Base-by-base conservation (phyloP, 2,329 filamentous ascomycete species). In the Claviceps quebecensis region DNA sequence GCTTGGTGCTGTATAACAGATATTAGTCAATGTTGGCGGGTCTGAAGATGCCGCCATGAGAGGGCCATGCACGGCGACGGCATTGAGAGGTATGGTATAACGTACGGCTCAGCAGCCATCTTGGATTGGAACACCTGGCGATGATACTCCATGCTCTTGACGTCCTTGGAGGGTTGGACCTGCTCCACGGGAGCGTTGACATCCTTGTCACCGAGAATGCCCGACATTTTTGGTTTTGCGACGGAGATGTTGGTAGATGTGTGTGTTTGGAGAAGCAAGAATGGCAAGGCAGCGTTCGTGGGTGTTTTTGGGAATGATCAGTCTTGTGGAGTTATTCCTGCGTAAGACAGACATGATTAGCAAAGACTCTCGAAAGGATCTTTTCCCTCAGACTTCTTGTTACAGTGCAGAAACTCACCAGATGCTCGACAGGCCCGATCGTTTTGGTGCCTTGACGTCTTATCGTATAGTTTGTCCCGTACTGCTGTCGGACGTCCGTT, bases 91-190 rank as follows among this genome's bases (percentile, higher is more conserved):
- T 19, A 5, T 26, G 29, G 23, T n/a, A 70, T 37, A 48, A 52
- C 80, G 58, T 73, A 87, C 84, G 78, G 71, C 57, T 78, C 75
- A 61, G 80, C 72, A 52, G 83, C 75, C 66, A 87, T 80, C 73
- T 85, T 86, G 65, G 76, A 79, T 64, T 87, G 78, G 53, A 89
- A 72, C 52, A 86, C 74, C 69, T 87, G 82, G 56, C 85, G 84
- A 64, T 89, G 85, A 64, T 86, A 86, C 63, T 88, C 84, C 74
- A 90, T 80, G 70, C 73, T 81, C 75, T 81, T 81, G 50, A 80
- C 69, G 54, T 76, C 69, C 65, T 75, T 72, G 60, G 56, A 60
- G 53, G 65, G 53, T 41, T 57, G 55, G 48, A 61, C 61, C 48
- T 58, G 53, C 43, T 53, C 51, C 57, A 77, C 67, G 56, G 72